Evolutionary conservation across 371 early-diverging fungal species (phyloP), one percentile per base, ranked within the genome.

Genomic region (Syncephalis fuscata): DNA sequence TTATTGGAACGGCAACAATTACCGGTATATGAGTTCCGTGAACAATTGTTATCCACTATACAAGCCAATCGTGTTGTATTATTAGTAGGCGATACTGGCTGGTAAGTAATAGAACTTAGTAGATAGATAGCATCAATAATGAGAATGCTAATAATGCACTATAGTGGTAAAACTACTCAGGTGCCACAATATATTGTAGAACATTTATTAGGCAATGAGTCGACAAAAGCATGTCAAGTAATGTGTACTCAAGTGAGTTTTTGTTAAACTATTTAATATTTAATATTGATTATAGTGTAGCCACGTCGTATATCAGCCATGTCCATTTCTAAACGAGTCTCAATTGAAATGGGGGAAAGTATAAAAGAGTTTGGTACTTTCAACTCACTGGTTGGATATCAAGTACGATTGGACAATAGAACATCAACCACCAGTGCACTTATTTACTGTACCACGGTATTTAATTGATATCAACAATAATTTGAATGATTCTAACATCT

Each of bases 221-320:
- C 46, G 1, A 73, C 73, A 1, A 58, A 64, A 17, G 55, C 58
- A 17, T 67, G 64, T 16, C 67, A 66, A 43, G 79, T 98, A 25
- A 67, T 89, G 7, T 81, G 90, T 50, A 94, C 98, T 19, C 96
- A 96, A 70, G 65, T 74, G 71, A 44, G 20, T 62, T 7, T 50
- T n/a, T 14, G 14, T 39, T 11, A 26, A 20, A 10, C 16, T 46
- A 48, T 7, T 36, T 24, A 53, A 65, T 11, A 32, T 32, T 11
- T 4, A 32, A 11, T 32, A 32, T n/a, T n/a, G n/a, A n/a, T n/a
- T n/a, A n/a, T n/a, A n/a, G n/a, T 7, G 32, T 32, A 32, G 64
- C 99, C 99, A 3, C 71, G 97, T 42, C 75, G 97, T 49, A 85
- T 97, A 52, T 88, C 94, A 25, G 94, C 97, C 16, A 84, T 89